A percentile compares a stretch with the other conserved stretches of the same genome.
Evolutionary conservation across 352 stramenopile genomes (phyloP).

Genomic region (Pythium brassicae): DNA sequence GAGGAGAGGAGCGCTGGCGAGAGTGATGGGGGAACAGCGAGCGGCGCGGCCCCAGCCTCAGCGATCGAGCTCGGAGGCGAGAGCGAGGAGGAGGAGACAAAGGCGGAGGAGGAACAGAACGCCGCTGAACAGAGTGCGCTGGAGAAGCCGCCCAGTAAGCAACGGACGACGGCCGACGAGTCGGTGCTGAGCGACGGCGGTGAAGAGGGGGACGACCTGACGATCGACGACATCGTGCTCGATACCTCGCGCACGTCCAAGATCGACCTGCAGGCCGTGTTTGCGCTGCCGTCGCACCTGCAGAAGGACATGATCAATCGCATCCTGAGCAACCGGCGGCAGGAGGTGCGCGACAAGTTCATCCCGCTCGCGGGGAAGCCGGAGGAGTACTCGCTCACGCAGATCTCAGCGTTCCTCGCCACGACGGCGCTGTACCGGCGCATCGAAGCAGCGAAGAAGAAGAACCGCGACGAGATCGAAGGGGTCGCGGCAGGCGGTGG

Average conservation of each 20-base stretch:
- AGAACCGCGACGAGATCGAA: slow-evolving; percentile 48
- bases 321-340: slow-evolving; percentile 84
- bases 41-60: neutral
- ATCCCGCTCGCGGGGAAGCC: slow-evolving; percentile 94
- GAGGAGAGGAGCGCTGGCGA: slow-evolving; percentile 10
- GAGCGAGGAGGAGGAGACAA: neutral
- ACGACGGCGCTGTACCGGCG: slow-evolving; percentile 87
- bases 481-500: slow-evolving; percentile 6
- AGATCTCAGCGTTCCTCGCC: slow-evolving; percentile 95
- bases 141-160: neutral
- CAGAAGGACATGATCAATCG: slow-evolving; percentile 92
- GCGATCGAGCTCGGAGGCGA: slow-evolving; percentile 11
- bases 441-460: slow-evolving; percentile 59
- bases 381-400: slow-evolving; percentile 92
- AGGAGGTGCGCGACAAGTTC: slow-evolving; percentile 92
- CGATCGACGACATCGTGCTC: slow-evolving; percentile 55
- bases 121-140: neutral
- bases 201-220: slow-evolving; percentile 34
- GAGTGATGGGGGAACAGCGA: neutral
- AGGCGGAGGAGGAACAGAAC: neutral
- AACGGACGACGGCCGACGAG: neutral
- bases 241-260: slow-evolving; percentile 51
- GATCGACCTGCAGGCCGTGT: slow-evolving; percentile 86
- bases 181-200: slow-evolving; percentile 2
- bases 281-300: slow-evolving; percentile 80